Evolutionary conservation across 257 asterid species (phyloP).

Genomic region (Knoxia roxburghii): DNA sequence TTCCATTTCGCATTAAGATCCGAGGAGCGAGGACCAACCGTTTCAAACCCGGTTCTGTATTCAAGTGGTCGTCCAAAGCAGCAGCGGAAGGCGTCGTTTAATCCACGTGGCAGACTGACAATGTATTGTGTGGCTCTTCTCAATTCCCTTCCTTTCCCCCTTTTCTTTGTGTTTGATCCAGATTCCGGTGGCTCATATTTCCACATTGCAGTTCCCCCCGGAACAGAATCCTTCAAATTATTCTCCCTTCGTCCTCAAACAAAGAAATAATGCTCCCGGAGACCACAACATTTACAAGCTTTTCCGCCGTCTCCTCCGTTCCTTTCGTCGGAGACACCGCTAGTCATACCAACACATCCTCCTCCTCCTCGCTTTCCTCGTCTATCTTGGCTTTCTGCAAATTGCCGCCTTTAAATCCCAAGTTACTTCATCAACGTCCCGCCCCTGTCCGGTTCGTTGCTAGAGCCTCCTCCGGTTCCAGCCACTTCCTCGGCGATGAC

Average conservation of each 20-base stretch:
- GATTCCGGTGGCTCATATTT: constrained; percentile 10
- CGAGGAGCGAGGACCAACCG: constrained; percentile 25
- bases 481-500: constrained; percentile 56
- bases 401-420: constrained; percentile 24
- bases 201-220: too few species aligned
- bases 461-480: constrained; percentile 54
- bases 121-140: constrained; percentile 32
- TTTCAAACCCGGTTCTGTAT: constrained; percentile 31
- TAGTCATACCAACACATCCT: constrained; percentile 20
- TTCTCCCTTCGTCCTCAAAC: constrained; percentile 16
- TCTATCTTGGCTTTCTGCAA: constrained; percentile 5
- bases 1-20: too few species aligned
- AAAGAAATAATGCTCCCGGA: constrained; percentile 42
- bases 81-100: constrained; percentile 17
- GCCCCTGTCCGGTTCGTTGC: constrained; percentile 28
- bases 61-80: neutral
- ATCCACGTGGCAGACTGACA: constrained; percentile 27
- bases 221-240: constrained; percentile 7
- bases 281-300: constrained; percentile 37
- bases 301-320: constrained; percentile 40
- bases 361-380: constrained; percentile 18
- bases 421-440: constrained; percentile 25
- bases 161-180: neutral
- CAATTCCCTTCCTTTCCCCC: neutral
- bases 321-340: constrained; percentile 36